Evolutionary conservation across 1,284 basidiomycete genomes (phyloP), one percentile per base, ranked within the genome.

Genomic region (Naganishia albida): DNA sequence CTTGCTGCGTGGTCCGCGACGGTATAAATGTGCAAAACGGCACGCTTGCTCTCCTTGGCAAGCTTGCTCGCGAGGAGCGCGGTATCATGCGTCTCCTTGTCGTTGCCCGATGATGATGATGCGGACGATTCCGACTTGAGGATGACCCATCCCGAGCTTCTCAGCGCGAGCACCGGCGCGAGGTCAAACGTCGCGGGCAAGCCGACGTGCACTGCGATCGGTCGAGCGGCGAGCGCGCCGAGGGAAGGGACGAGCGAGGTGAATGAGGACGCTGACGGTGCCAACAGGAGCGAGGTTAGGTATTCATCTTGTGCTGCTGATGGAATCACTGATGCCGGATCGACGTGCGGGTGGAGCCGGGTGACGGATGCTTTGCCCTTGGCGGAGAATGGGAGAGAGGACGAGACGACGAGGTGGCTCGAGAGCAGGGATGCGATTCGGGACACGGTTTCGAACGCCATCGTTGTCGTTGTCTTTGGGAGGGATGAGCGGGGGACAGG

Each of bases 31-130:
- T 69, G 68, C 40, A 69, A 64, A 43, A 66, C 57, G 28, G 81
- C 80, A 60, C 84, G 77, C 3, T 82, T 81, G 69, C 85, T 82
- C 12, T 83, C 79, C 57, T 81, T 80, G 3, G 89, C 87, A 48
- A 91, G 79, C 53, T 85, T 83, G 63, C 86, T 84, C 26, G 87
- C 88, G n/a, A 90, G 81, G 18, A 90, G 77, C 13, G 87, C 85
- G 71, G 89, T 84, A 73, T 89, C 88, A 72, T 89, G 86, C 2
- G 87, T 87, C 70, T 88, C 83, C 73, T 87, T 84, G 2, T 85
- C 77, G 25, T 52, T n/a, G n/a, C n/a, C n/a, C n/a, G n/a, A n/a
- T n/a, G n/a, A n/a, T n/a, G n/a, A n/a, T 7, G 40, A n/a, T 1
- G 20, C 53, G 1, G 43, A 20, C 1, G 82, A 83, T 63, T 84